Percentiles rank a stretch among this genome's conserved stretches.
phyloP scores from a whole-genome alignment of 306 rosid species.

The Neltuma alba region DNA sequence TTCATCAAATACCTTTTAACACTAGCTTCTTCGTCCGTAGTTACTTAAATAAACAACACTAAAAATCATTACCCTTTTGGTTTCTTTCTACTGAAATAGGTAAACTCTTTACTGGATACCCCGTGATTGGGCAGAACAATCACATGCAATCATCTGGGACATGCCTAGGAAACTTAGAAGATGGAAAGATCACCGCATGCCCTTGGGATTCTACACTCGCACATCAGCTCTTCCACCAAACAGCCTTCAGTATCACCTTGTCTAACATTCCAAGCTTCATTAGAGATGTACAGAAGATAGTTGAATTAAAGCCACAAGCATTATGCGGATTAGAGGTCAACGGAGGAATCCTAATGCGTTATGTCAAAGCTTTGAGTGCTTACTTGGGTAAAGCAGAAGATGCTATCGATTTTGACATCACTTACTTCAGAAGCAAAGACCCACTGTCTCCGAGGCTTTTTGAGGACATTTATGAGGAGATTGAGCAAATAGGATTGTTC shows the following conservation, averaged over 20 bases:
- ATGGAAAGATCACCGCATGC: constrained; percentile 45
- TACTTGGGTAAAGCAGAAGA: constrained; percentile 72
- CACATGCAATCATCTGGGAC: constrained; percentile 71
- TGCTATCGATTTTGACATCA: constrained; percentile 68
- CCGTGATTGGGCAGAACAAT: constrained; percentile 66
- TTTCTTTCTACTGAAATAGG: constrained; percentile 42
- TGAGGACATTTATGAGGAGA: constrained; percentile 73
- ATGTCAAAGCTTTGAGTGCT: constrained; percentile 69
- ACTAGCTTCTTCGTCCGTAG: neutral
- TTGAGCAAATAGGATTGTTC: constrained; percentile 71
- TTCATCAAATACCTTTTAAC: too few species aligned
- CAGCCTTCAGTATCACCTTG: constrained; percentile 60
- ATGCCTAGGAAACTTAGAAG: constrained; percentile 50
- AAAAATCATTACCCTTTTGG: neutral
- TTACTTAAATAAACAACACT: neutral
- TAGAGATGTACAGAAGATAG: constrained; percentile 63
- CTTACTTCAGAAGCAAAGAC: constrained; percentile 70
- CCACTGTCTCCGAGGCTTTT: constrained; percentile 67
- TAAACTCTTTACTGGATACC: constrained; percentile 60
- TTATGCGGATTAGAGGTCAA: constrained; percentile 68
- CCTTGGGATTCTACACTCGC: constrained; percentile 73
- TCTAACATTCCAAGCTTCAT: constrained; percentile 51
- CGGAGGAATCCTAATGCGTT: constrained; percentile 82
- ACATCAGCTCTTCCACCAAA: constrained; percentile 64
- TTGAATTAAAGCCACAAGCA: constrained; percentile 56